Conservation (phyloP, 139 green algal species). For the Chara braunii region DNA sequence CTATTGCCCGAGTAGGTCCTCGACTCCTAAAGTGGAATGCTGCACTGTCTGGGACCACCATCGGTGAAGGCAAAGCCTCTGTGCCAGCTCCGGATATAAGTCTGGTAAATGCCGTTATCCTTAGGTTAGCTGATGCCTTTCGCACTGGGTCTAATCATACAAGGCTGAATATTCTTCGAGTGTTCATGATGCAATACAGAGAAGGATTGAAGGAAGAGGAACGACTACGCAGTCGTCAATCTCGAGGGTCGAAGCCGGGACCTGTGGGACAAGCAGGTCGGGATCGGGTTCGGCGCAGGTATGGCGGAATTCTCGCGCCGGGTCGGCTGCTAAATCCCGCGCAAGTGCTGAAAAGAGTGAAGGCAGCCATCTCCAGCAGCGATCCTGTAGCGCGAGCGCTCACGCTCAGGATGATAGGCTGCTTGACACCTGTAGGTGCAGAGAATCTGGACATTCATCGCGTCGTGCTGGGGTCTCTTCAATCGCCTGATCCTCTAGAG, state of each 20-base stretch:
- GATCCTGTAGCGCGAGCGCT: slow-evolving; percentile 5
- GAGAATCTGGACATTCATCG: slow-evolving; percentile 1
- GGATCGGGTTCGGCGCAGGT: neutral
- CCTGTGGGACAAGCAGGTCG: neutral
- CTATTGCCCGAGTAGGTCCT: neutral
- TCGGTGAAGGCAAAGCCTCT: slow-evolving; percentile 1
- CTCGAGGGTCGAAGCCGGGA: neutral
- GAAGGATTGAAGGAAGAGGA: neutral
- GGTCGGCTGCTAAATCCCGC: slow-evolving; percentile 4
- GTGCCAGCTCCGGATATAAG: neutral
- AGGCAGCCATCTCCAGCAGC: neutral
- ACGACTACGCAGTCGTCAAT: neutral
- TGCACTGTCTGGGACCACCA: too few species aligned
- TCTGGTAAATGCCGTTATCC: neutral
- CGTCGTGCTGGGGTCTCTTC: neutral
- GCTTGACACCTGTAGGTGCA: neutral
- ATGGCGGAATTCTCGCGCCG: slow-evolving; percentile 1
- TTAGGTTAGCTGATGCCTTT: slow-evolving; percentile 5
- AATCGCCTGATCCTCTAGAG: neutral
- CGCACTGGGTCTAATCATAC: slow-evolving; percentile 10
- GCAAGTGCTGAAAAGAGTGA: slow-evolving; percentile 5
- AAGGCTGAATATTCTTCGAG: slow-evolving; percentile 1
- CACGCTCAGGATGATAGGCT: slow-evolving; percentile 1
- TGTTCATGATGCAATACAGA: neutral
- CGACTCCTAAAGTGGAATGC: slow-evolving; percentile 6